Conservation (phyloP, 2,329 filamentous ascomycete species). For the Colletotrichum trifolii region DNA sequence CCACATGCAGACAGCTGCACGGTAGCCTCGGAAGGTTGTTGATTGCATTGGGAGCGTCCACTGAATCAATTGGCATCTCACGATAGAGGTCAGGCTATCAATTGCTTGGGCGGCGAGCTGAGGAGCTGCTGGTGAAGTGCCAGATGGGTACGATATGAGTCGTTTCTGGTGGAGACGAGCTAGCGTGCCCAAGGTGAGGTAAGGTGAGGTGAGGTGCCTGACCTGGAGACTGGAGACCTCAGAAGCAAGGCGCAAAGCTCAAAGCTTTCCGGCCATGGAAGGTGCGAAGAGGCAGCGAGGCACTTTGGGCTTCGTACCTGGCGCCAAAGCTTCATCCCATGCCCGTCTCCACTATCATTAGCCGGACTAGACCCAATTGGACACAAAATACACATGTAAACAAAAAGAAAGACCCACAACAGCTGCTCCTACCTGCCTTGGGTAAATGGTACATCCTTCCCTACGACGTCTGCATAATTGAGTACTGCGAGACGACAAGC, state of each 20-base stretch:
- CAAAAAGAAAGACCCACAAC: slow-evolving; percentile 3
- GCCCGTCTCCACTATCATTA: slow-evolving; percentile 2
- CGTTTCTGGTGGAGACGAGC: background rate
- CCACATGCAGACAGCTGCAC: background rate
- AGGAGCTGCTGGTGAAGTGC: slow-evolving; percentile 11
- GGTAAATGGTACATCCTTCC: too few relatives aligned
- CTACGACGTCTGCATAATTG: too few relatives aligned
- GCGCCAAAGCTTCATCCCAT: slow-evolving; percentile 11
- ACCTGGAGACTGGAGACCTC: slow-evolving; percentile 21
- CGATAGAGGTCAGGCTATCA: slow-evolving; percentile 14
- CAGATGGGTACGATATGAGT: slow-evolving; percentile 2
- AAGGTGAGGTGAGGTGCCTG: slow-evolving; percentile 19
- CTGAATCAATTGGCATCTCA: slow-evolving; percentile 19
- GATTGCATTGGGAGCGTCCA: slow-evolving; percentile 7
- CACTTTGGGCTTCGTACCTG: background rate
- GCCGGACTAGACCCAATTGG: slow-evolving; percentile 24
- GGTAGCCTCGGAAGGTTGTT: background rate
- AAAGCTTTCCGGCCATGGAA: slow-evolving; percentile 8
- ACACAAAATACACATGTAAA: slow-evolving; percentile 25
- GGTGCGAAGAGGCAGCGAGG: background rate
- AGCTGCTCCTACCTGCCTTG: too few relatives aligned
- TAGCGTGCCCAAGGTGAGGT: background rate
- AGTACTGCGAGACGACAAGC: background rate
- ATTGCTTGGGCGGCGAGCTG: slow-evolving; percentile 14
- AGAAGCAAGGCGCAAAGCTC: slow-evolving; percentile 29